Evolutionary conservation across 352 stramenopile genomes (phyloP).

Genomic region (Thalassiosira exigua): DNA sequence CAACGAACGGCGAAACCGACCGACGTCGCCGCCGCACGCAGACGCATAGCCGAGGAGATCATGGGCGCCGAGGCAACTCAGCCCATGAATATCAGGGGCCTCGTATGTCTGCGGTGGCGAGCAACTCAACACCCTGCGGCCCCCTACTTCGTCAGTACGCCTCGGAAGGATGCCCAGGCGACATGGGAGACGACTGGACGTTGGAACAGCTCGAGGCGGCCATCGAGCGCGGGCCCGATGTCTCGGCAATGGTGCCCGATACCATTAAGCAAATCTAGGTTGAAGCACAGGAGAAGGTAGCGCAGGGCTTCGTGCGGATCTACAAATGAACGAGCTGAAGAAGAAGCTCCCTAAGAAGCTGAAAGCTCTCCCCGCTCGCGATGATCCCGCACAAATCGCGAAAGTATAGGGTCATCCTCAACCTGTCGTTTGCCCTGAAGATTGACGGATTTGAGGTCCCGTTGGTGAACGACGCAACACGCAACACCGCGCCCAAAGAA

Average conservation of each 20-base stretch:
- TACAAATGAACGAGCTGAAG: conserved; percentile 4
- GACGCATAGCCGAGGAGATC: conserved; percentile 6
- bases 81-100: conserved; percentile 7
- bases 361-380: conserved; percentile 45
- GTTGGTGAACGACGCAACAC: conserved; percentile 36
- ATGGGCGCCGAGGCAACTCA: conserved; percentile 2
- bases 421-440: conserved; percentile 24
- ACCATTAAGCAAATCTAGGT: conserved; percentile 20
- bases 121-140: conserved; percentile 19
- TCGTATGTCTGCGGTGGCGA: conserved; percentile 9
- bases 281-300: conserved; percentile 13
- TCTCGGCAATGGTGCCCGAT: conserved; percentile 1
- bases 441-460: conserved; percentile 6
- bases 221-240: conserved; percentile 10
- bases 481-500: conserved; percentile 5
- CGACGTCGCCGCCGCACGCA: conserved; percentile 2
- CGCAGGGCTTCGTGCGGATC: neutral
- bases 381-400: conserved; percentile 48
- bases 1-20: no score
- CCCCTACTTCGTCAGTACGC: conserved; percentile 23
- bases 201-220: conserved; percentile 32
- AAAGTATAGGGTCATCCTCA: conserved; percentile 16
- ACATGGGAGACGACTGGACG: conserved; percentile 24
- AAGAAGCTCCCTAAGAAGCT: conserved; percentile 14
- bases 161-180: conserved; percentile 27